A percentile compares a stretch with the other conserved stretches of the same genome.
Conservation (phyloP, 345 rosid genomes). For the Combretum micranthum region DNA sequence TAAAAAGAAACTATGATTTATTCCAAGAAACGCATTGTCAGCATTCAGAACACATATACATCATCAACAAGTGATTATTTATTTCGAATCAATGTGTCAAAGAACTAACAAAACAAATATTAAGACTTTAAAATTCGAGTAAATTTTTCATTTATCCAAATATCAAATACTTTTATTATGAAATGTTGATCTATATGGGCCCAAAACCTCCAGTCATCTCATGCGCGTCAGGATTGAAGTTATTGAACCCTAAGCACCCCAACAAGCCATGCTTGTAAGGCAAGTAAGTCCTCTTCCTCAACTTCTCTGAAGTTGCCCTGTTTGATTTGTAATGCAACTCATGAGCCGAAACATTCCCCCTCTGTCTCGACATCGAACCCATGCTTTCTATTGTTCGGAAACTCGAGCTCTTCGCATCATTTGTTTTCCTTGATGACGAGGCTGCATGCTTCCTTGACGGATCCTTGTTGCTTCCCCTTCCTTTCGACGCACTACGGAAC, state of each 20-base stretch:
- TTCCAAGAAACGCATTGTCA: too few species aligned
- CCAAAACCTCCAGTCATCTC: slow-evolving; percentile 58
- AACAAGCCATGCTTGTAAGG: slow-evolving; percentile 41
- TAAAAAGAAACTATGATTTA: too few species aligned
- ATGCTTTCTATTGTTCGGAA: slow-evolving; percentile 5
- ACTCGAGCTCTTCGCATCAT: slow-evolving; percentile 14
- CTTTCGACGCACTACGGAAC: slow-evolving; percentile 19
- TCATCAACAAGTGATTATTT: too few species aligned
- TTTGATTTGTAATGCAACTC: slow-evolving; percentile 39
- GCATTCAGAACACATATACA: too few species aligned
- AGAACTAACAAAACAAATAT: too few species aligned
- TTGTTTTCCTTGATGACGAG: not conserved
- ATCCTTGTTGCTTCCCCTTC: slow-evolving; percentile 13
- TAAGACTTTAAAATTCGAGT: too few species aligned
- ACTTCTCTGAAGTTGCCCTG: slow-evolving; percentile 36
- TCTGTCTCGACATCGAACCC: slow-evolving; percentile 14
- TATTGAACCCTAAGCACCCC: slow-evolving; percentile 39
- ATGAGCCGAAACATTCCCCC: slow-evolving; percentile 24
- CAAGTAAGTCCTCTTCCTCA: slow-evolving; percentile 40
- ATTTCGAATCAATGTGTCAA: too few species aligned
- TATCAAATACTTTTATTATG: too few species aligned
- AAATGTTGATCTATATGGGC: too few species aligned
- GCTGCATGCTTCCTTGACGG: slow-evolving; percentile 9
- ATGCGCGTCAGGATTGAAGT: slow-evolving; percentile 36
- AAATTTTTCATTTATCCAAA: too few species aligned